Base-by-base conservation (phyloP, 2,329 filamentous ascomycete genomes). In the Apiospora phragmitis region DNA sequence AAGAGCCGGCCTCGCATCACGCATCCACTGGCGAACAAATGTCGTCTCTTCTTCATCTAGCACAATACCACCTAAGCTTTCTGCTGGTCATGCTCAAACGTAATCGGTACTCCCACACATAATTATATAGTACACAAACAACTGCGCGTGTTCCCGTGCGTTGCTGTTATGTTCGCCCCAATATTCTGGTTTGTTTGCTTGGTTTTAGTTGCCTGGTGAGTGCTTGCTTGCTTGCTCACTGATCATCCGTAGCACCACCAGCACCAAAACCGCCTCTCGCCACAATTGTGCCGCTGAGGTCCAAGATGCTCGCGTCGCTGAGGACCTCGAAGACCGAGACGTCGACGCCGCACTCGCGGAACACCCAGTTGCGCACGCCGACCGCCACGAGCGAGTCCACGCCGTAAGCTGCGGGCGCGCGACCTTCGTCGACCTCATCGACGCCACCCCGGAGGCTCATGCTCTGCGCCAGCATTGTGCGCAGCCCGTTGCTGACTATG, bases 361-460 rank as follows among this genome's bases (percentile, higher is more conserved):
- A 77, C 6, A 88, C 81, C 85, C 86, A 88, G 73, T 83, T 87
- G n/a, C 86, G 81, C 9, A 87, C 78, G 14, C 83, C 84, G n/a
- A 88, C 84, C 1, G 86, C 86, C 6, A 87, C 83, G 9, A 88
- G 80, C 0, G 85, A 87, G 77, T 88, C 86, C 8, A 88, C 83
- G 0, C 86, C 86, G 71, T 87, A 88, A 4, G 81, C 83, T 42
- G 79, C 81, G 4, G 83, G 80, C 1, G 83, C 76, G 70, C 80
- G 80, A 42, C 76, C 76, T 45, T 78, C 75, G 71, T 87, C 83
- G n/a, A 87, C 81, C 67, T 86, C 84, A 65, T 82, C 81, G 0
- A 80, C 78, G 3, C 82, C 75, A 79, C 85, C 82, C 69, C 81
- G 84, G 80, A 85, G 82, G 70, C 81, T 85, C 80, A 85, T 85